Evolutionary conservation across 2,329 filamentous ascomycete species (phyloP).

Genomic region (Claviceps sp.): DNA sequence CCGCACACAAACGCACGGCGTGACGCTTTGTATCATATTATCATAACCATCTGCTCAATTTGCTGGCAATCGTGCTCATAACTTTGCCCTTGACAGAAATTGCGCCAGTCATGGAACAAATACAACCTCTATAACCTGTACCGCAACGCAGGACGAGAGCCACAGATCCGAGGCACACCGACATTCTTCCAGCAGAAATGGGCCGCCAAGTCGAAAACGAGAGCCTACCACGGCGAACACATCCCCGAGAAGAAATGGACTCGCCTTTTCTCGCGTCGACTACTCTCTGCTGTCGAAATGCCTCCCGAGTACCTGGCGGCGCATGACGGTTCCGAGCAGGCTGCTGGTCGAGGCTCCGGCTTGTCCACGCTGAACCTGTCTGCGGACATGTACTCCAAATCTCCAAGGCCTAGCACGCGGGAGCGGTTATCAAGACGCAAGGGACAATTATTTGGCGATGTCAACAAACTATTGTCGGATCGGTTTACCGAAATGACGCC

Average conservation of each 20-base stretch:
- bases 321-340: slow-evolving; percentile 71
- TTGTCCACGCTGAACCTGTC: slow-evolving; percentile 21
- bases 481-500: slow-evolving; percentile 47
- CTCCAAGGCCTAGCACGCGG: slow-evolving; percentile 11
- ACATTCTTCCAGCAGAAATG: slow-evolving; percentile 99
- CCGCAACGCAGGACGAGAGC: slow-evolving; percentile 19
- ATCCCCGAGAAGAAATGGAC: slow-evolving; percentile 88
- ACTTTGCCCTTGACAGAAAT: slow-evolving; percentile 45
- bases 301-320: slow-evolving; percentile 64
- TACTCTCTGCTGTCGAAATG: slow-evolving; percentile 78
- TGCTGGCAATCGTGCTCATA: background rate
- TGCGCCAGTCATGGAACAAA: slow-evolving; percentile 95
- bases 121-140: slow-evolving; percentile 87
- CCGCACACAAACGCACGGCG: background rate
- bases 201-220: slow-evolving; percentile 68
- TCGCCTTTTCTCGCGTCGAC: slow-evolving; percentile 74
- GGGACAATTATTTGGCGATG: slow-evolving; percentile 15
- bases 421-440: slow-evolving; percentile 7
- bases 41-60: background rate
- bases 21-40: background rate
- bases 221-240: slow-evolving; percentile 89
- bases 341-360: slow-evolving; percentile 72
- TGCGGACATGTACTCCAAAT: slow-evolving; percentile 21
- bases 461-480: slow-evolving; percentile 20
- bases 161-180: slow-evolving; percentile 19